Percentiles rank a stretch among this genome's conserved stretches.
Conservation (phyloP, 176 grass and related monocot species). For the Rhynchospora breviuscula region DNA sequence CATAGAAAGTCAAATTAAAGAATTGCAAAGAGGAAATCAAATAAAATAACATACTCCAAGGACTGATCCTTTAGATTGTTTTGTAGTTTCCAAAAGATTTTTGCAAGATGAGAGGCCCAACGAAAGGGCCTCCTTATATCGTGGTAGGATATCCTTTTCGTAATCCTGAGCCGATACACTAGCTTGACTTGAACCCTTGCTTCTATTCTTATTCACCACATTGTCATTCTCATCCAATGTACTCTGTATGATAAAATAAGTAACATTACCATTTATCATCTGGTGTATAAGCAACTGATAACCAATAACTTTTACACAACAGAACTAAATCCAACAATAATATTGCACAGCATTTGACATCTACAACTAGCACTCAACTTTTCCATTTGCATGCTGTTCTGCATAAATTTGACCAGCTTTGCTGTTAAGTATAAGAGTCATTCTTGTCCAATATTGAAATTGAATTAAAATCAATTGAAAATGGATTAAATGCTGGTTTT, state of each 20-base stretch:
- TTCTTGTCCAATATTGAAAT: background rate
- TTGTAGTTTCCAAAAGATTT: constrained; percentile 42
- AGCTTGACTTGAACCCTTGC: constrained; percentile 28
- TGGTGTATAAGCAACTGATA: too few species aligned
- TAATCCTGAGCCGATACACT: constrained; percentile 64
- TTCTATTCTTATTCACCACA: constrained; percentile 20
- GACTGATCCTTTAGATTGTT: constrained; percentile 41
- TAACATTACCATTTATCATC: background rate
- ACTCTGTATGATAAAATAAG: constrained; percentile 28
- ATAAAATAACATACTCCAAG: constrained; percentile 42
- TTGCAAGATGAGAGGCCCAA: constrained; percentile 54
- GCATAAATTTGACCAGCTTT: background rate
- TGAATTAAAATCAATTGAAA: background rate
- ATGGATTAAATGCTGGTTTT: background rate
- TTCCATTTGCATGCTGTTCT: background rate
- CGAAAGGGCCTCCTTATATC: constrained; percentile 69
- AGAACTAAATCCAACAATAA: background rate
- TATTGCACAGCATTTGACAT: background rate
- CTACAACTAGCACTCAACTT: background rate
- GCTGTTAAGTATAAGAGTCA: background rate
- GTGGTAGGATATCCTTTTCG: constrained; percentile 74
- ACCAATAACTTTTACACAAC: too few species aligned
- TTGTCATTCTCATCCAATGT: constrained; percentile 40
- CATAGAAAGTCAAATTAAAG: background rate
- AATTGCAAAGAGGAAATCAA: background rate